Percentiles rank a stretch among this genome's conserved stretches.
Conservation (phyloP, 1,284 basidiomycete genomes). For the Lignosus rhinocerotis region DNA sequence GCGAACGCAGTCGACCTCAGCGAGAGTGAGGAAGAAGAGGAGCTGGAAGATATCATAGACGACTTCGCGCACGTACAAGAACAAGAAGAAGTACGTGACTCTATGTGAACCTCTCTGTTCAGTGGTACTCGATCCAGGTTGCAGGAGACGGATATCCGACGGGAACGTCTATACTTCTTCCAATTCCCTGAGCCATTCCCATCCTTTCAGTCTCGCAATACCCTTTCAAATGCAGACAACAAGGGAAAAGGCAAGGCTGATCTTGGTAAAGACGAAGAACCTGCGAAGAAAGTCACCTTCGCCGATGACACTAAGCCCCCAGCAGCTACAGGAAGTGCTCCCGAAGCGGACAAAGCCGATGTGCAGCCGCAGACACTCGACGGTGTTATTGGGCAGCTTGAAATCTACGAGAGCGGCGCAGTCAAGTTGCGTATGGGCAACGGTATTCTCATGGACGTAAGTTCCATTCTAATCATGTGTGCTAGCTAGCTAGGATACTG, state of each 20-base stretch:
- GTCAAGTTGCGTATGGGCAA: conserved; percentile 84
- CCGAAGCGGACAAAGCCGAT: conserved; percentile 26
- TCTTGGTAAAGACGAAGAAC: conserved; percentile 25
- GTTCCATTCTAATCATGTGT: not conserved
- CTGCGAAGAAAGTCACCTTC: conserved; percentile 56
- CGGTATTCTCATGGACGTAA: conserved; percentile 81
- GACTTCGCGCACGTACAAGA: conserved; percentile 64
- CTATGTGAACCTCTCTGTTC: not conserved
- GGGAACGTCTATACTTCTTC: conserved; percentile 84
- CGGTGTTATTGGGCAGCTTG: conserved; percentile 80
- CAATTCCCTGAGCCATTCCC: conserved; percentile 94
- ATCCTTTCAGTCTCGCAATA: conserved; percentile 50
- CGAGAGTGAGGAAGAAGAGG: conserved; percentile 86
- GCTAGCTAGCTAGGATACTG: not conserved
- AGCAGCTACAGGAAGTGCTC: conserved; percentile 30
- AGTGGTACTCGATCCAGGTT: not conserved
- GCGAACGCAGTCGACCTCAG: conserved; percentile 79
- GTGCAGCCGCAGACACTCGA: conserved; percentile 50
- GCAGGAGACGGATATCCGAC: conserved; percentile 50
- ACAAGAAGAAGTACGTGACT: conserved; percentile 39
- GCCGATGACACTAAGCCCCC: conserved; percentile 56
- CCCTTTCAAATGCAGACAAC: conserved; percentile 28
- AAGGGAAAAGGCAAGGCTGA: conserved; percentile 38
- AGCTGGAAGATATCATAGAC: conserved; percentile 81
- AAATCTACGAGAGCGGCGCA: conserved; percentile 82